These are phyloP conservation scores for Hordeum marinum DNA, from an alignment of 176 grass and related monocot genomes.

Conservation along the genomic window DNA sequence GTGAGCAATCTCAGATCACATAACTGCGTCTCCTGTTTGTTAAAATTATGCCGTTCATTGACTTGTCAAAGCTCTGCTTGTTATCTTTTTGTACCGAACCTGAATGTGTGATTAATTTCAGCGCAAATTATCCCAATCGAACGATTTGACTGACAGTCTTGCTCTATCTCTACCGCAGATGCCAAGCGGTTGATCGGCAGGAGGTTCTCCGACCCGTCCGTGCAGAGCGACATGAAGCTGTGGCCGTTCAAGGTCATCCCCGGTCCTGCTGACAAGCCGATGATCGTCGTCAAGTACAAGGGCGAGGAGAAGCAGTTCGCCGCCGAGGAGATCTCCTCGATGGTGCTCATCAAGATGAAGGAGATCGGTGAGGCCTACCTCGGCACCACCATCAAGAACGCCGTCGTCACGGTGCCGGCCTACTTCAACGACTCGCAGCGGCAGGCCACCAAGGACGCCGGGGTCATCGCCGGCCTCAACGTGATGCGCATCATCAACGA, in stretches of 20 bases:
- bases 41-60: too few species aligned
- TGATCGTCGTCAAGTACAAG: constrained; percentile 88
- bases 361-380: constrained; percentile 90
- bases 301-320: constrained; percentile 86
- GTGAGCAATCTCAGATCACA: too few species aligned
- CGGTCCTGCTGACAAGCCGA: constrained; percentile 76
- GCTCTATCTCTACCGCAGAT: constrained; percentile 32
- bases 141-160: neutral
- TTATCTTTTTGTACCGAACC: too few species aligned
- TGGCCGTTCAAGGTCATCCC: constrained; percentile 90
- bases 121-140: neutral
- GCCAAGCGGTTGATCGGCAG: constrained; percentile 82
- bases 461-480: constrained; percentile 78
- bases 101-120: too few species aligned
- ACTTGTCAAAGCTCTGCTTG: too few species aligned
- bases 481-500: constrained; percentile 93
- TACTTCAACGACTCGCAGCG: constrained; percentile 94
- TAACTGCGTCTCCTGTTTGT: too few species aligned
- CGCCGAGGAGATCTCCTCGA: constrained; percentile 86
- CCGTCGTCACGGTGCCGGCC: constrained; percentile 73
- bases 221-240: constrained; percentile 85
- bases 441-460: constrained; percentile 83
- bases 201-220: constrained; percentile 58
- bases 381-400: constrained; percentile 80
- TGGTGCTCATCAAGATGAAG: constrained; percentile 89